Evolutionary conservation across 495 filamentous ascomycete species (phyloP).

Genomic region (Aspergillus bridgeri): DNA sequence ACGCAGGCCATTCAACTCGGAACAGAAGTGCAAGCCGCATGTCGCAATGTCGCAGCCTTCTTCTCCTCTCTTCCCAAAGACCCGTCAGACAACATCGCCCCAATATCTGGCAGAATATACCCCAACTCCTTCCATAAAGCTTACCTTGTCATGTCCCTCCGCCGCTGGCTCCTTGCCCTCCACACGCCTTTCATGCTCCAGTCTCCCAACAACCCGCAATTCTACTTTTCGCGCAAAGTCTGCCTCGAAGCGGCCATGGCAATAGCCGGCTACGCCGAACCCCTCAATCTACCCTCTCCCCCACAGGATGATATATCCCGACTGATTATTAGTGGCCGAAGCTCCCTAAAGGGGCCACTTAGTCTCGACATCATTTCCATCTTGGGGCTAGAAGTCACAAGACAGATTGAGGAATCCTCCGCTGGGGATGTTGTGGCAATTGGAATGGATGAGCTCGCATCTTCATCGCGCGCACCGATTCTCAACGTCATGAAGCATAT

Average conservation of each 20-base stretch:
- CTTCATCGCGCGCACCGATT: constrained; percentile 14
- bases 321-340: constrained; percentile 10
- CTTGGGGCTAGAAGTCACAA: constrained; percentile 21
- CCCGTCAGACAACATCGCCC: background rate
- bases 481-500: constrained; percentile 20
- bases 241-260: constrained; percentile 35
- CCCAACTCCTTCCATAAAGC: constrained; percentile 19
- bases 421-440: background rate
- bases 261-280: constrained; percentile 19
- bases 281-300: constrained; percentile 9
- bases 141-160: constrained; percentile 37
- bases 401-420: constrained; percentile 22
- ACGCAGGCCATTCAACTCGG: constrained; percentile 25
- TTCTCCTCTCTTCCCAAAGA: constrained; percentile 4
- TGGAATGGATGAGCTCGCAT: constrained; percentile 13
- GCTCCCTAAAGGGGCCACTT: constrained; percentile 22
- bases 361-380: constrained; percentile 21
- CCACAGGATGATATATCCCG: constrained; percentile 12
- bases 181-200: constrained; percentile 43
- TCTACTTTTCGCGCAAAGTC: constrained; percentile 47
- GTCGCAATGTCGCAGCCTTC: constrained; percentile 14
- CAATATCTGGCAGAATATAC: no score
- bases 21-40: constrained; percentile 10
- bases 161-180: constrained; percentile 43
- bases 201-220: constrained; percentile 39